phyloP scores from a whole-genome alignment of 768 basidiomycete species.

The Tricholoma saponaceum region DNA sequence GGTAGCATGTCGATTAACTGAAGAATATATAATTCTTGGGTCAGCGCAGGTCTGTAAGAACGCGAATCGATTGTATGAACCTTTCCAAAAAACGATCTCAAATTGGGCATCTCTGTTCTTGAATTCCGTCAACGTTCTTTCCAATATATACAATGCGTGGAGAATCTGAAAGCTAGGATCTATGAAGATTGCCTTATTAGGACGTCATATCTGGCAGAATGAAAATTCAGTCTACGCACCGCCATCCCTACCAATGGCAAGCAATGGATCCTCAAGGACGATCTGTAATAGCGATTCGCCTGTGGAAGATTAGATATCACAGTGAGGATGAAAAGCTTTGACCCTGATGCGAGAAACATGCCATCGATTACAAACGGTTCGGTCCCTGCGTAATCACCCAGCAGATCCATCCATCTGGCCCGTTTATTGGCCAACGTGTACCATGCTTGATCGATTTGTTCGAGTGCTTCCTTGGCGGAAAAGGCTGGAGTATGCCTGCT shows the following conservation, averaged over 20 bases:
- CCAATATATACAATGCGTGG: constrained; percentile 55
- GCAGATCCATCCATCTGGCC: constrained; percentile 54
- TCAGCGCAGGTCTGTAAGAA: not conserved
- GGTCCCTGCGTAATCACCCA: constrained; percentile 66
- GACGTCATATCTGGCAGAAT: not conserved
- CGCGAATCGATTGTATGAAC: constrained; percentile 24
- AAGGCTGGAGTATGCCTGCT: not conserved
- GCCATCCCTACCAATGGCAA: constrained; percentile 46
- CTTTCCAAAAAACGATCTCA: constrained; percentile 61
- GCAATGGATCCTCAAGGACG: constrained; percentile 56
- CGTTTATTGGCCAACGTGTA: constrained; percentile 10
- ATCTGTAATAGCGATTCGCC: constrained; percentile 60
- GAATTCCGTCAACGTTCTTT: constrained; percentile 47
- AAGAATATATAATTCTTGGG: not conserved
- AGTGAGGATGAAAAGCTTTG: constrained; percentile 2
- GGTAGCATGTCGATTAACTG: constrained; percentile 43
- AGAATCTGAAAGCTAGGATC: constrained; percentile 58
- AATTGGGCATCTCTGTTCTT: constrained; percentile 47
- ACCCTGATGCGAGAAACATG: constrained; percentile 16
- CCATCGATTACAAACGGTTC: constrained; percentile 68
- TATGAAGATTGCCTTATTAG: constrained; percentile 16
- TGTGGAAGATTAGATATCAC: constrained; percentile 16
- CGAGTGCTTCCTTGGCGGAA: constrained; percentile 7
- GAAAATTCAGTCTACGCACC: constrained; percentile 29
- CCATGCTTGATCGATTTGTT: constrained; percentile 14